A percentile compares a stretch with the other conserved stretches of the same genome.
Evolutionary conservation across 2,329 filamentous ascomycete genomes (phyloP).

Genomic region (Apiospora kogelbergensis): DNA sequence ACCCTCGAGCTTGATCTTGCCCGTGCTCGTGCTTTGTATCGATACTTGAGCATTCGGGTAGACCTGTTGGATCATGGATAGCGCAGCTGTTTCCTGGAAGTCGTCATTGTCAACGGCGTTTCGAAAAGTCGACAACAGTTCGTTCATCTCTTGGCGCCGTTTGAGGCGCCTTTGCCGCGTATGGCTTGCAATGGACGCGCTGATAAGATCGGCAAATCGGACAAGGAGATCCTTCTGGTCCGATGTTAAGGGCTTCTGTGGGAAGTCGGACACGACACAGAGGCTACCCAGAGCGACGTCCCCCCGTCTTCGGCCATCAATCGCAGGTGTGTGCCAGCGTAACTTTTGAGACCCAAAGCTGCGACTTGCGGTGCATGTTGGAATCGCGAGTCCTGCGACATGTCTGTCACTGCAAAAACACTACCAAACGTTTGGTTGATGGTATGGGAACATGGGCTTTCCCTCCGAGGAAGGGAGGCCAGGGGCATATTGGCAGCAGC

Average conservation of each 20-base stretch:
- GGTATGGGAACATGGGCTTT: slow-evolving; percentile 13
- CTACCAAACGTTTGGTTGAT: slow-evolving; percentile 9
- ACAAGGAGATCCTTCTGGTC: slow-evolving; percentile 8
- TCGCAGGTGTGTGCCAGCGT: slow-evolving; percentile 12
- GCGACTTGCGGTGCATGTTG: slow-evolving; percentile 11
- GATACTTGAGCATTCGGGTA: slow-evolving; percentile 9
- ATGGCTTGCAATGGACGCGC: slow-evolving; percentile 8
- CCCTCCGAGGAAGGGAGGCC: slow-evolving; percentile 11
- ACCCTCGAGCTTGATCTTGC: not conserved
- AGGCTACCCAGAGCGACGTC: slow-evolving; percentile 10
- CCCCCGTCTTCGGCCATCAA: slow-evolving; percentile 10
- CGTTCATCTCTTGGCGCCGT: slow-evolving; percentile 9
- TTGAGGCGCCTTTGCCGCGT: slow-evolving; percentile 8
- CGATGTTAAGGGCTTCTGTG: not conserved
- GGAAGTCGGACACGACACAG: slow-evolving; percentile 12
- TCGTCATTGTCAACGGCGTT: not conserved
- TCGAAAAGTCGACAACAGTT: not conserved
- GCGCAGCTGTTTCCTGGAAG: not conserved
- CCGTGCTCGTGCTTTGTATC: not conserved
- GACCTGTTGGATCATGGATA: not conserved
- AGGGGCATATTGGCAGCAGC: slow-evolving; percentile 11
- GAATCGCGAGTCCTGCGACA: slow-evolving; percentile 15
- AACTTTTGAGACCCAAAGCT: slow-evolving; percentile 10
- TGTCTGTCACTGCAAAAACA: slow-evolving; percentile 11
- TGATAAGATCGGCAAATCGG: slow-evolving; percentile 11